phyloP scores from a whole-genome alignment of 192 early-diverging fungal species.

The Coemansia sp. region DNA sequence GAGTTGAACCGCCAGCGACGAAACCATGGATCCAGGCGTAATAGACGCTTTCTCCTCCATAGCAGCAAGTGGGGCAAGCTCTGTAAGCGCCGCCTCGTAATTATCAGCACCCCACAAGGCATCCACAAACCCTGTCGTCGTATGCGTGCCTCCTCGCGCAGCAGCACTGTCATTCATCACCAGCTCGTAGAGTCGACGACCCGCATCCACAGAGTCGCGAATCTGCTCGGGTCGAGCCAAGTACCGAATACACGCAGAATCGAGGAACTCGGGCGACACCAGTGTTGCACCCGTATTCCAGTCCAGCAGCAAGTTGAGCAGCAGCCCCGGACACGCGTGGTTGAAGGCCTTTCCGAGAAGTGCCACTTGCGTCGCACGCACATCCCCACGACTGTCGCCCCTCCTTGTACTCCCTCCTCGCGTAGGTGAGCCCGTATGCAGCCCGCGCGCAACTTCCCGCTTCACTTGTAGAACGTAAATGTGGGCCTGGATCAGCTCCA shows the following conservation, averaged over 20 bases:
- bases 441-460: slow-evolving; percentile 14
- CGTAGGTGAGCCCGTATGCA: slow-evolving; percentile 4
- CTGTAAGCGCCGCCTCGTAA: neutral
- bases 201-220: neutral
- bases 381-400: neutral
- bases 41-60: too few species aligned
- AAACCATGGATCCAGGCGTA: slow-evolving; percentile 16
- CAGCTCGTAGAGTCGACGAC: slow-evolving; percentile 3
- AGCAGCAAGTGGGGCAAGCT: too few species aligned
- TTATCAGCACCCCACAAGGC: slow-evolving; percentile 20
- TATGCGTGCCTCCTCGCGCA: neutral
- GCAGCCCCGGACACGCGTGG: slow-evolving; percentile 8
- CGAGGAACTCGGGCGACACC: slow-evolving; percentile 1
- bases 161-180: neutral
- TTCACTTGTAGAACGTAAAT: slow-evolving; percentile 10
- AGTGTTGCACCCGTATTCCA: neutral
- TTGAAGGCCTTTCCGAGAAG: slow-evolving; percentile 6
- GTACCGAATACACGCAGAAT: neutral
- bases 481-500: slow-evolving; percentile 23
- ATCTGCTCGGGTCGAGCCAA: too few species aligned
- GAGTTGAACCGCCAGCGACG: slow-evolving; percentile 13
- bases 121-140: slow-evolving; percentile 11
- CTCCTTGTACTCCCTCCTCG: neutral
- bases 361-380: slow-evolving; percentile 8
- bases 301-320: slow-evolving; percentile 33